Evolutionary conservation across 306 rosid species (phyloP).

Genomic region (Casuarina equisetifolia): DNA sequence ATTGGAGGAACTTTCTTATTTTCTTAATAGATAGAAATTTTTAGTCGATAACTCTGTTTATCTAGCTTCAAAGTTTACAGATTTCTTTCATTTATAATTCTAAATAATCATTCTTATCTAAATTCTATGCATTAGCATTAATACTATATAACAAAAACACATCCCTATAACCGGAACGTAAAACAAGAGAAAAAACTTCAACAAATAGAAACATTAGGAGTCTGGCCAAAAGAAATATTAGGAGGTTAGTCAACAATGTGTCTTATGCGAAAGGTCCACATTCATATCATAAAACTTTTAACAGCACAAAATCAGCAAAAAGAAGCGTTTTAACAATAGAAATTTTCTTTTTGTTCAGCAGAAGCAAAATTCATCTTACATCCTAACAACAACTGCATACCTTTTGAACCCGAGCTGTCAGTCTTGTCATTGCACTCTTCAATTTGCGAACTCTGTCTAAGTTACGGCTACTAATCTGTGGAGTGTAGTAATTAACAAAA

Average conservation of each 20-base stretch:
- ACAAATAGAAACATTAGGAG: too few species aligned
- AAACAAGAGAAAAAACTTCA: too few species aligned
- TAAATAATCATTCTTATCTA: background rate
- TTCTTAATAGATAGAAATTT: background rate
- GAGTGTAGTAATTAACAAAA: constrained; percentile 20
- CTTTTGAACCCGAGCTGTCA: constrained; percentile 98
- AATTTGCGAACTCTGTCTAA: constrained; percentile 94
- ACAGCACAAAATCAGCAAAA: background rate
- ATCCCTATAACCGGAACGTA: too few species aligned
- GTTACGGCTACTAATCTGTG: constrained; percentile 94
- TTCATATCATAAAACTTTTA: background rate
- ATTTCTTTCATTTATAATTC: background rate
- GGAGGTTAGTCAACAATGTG: background rate
- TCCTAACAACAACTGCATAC: constrained; percentile 34
- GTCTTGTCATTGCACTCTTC: constrained; percentile 98
- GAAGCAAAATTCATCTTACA: background rate
- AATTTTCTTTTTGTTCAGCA: background rate
- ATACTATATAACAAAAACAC: too few species aligned
- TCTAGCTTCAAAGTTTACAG: background rate
- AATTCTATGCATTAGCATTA: background rate
- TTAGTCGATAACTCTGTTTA: background rate
- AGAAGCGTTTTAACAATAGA: background rate
- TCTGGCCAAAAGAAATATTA: background rate
- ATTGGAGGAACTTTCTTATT: background rate
- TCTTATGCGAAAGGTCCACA: background rate